Percentiles rank a stretch among this genome's conserved stretches.
These are phyloP conservation scores for Citrus maxima DNA, from an alignment of 345 rosid species.

Conservation along the genomic window DNA sequence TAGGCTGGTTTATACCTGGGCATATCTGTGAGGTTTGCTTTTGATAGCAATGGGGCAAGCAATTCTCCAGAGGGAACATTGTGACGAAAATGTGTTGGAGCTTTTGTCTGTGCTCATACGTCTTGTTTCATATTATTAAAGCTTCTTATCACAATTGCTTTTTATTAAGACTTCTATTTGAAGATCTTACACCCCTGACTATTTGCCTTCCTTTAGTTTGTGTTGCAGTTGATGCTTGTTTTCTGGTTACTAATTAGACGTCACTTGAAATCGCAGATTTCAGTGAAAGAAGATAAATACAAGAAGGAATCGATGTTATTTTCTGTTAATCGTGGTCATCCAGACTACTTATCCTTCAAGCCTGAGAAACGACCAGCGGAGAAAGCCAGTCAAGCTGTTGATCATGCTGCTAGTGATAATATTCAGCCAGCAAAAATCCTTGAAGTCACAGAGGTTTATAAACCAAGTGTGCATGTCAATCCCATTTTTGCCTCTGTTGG, in stretches of 20 bases:
- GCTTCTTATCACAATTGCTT: background rate
- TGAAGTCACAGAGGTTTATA: slow-evolving; percentile 76
- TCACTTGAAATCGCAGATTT: slow-evolving; percentile 35
- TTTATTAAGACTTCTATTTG: background rate
- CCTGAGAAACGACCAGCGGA: slow-evolving; percentile 71
- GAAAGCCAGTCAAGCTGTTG: slow-evolving; percentile 41
- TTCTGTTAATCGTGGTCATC: slow-evolving; percentile 63
- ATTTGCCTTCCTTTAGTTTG: background rate
- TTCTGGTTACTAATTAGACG: slow-evolving; percentile 2
- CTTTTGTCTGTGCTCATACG: background rate
- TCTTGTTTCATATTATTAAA: background rate
- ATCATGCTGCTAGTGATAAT: slow-evolving; percentile 33
- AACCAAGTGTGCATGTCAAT: slow-evolving; percentile 81
- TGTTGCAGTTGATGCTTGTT: background rate
- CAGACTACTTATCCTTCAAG: slow-evolving; percentile 68
- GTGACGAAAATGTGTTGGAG: background rate
- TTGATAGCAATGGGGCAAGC: too few species aligned
- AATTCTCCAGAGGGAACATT: background rate
- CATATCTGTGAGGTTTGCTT: background rate
- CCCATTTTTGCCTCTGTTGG: slow-evolving; percentile 76
- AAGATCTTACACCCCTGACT: background rate
- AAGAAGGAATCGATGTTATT: slow-evolving; percentile 73
- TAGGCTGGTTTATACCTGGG: background rate
- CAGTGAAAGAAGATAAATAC: slow-evolving; percentile 82
- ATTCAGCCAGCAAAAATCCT: slow-evolving; percentile 45